Base-by-base conservation (phyloP, 257 asterid species). In the Solanum dulcamara region DNA sequence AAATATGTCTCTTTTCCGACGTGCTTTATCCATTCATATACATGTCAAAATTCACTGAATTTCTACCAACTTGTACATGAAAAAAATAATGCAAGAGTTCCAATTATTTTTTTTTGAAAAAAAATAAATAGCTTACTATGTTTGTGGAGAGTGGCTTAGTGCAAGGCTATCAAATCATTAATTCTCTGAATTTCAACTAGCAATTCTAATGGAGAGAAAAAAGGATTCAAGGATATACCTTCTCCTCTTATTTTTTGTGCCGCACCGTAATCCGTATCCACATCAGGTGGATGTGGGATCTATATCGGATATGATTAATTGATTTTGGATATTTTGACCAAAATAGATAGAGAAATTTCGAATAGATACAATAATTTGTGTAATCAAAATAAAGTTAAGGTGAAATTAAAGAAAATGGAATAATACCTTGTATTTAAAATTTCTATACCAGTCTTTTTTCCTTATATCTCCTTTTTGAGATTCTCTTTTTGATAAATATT, bases 281-380 rank as follows among this genome's bases (percentile, higher is more conserved):
- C 0, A 24, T 17, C 8, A 59, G 1, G 4, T 62, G 35, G 10
- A n/a, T 13, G 33, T 60, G 70, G 15, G 10, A 60, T 60, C 0
- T 60, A 18, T 12, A 60, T 5, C 0, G 10, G 6, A 62, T 62
- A 26, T 62, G 35, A 12, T 26, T 7, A 12, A 12, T 62, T 0
- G 0, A 62, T 62, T 62, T 62, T 26, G 1, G 0, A 12, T 62
- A 62, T 17, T 26, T 62, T 0, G 20, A 59, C 0, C 10, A 0
- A 12, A 13, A 62, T 13, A 6, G 10, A 60, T 11, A 4, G 32
- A 10, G 8, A 59, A 59, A 59, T 10, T 59, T 8, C 3, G 7
- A 1, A 59, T 33, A 59, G 0, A 24, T 59, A 24, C 67, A 26
- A 3, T 60, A 20, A 26, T 60, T 60, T 60, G 18, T 6, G 35